Evolutionary conservation across 352 stramenopile species (phyloP), one percentile per base, ranked within the genome.

Genomic region (Phytophthora melonis): DNA sequence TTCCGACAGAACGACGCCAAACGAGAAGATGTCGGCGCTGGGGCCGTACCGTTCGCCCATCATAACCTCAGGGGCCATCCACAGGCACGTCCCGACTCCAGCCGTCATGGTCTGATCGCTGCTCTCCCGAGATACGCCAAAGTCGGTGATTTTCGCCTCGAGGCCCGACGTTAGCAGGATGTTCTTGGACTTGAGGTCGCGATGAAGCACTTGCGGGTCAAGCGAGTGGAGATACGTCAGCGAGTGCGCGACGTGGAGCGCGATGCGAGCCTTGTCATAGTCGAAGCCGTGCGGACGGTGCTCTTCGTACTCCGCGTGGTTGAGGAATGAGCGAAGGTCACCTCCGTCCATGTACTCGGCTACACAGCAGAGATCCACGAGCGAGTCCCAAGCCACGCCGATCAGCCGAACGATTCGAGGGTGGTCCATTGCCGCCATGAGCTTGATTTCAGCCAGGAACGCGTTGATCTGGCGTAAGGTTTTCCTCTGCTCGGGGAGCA

Each of bases 141-240:
- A 89, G 63, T 90, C 84, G 16, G 78, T 76, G 41, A 89, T 58
- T 25, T 89, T 87, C 5, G 80, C 77, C 3, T 80, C 68, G 21
- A 77, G 47, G 3, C 68, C 39, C 0, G 43, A 19, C 6, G 59
- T 74, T 14, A 88, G 49, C n/a, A 89, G 30, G n/a, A 89, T 81
- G 66, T 88, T 89, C 59, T 80, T 84, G 18, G 81, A 89, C 53
- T 89, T 89, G 45, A 89, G 67, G n/a, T 89, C 79, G 18, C 78
- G 79, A 18, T 87, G 80, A n/a, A 89, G 41, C 23, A 84, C 70
- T 18, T 62, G 21, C 9, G 79, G 77, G 5, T 78, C 66, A 2
- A 89, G 78, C 1, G 77, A 83, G 63, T 89, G 82, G 0, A 89
- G 63, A 66, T 89, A 87, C 14, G 67, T 75, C 2, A 89, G 58